These are phyloP conservation scores for Voacanga thouarsii DNA, from an alignment of 257 asterid species.

Conservation along the genomic window DNA sequence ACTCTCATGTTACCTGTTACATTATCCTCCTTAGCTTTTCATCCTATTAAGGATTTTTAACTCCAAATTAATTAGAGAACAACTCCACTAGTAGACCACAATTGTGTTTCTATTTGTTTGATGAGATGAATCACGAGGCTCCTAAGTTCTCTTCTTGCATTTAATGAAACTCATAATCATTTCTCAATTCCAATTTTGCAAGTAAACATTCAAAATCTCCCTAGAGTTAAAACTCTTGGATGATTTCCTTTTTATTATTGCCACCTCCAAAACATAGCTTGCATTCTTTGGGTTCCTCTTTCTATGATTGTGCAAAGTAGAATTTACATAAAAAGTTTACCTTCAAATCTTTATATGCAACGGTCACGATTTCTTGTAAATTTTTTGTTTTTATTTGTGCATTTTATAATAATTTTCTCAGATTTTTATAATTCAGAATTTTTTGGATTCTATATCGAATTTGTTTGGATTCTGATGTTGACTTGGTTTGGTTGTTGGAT, in stretches of 20 bases:
- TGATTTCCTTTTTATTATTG: background rate
- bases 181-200: background rate
- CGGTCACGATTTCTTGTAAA: background rate
- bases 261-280: background rate
- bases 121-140: background rate
- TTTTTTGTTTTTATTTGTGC: background rate
- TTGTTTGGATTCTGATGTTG: no score
- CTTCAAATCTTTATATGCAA: background rate
- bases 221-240: background rate
- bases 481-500: no score
- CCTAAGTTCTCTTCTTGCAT: background rate
- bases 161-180: background rate
- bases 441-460: no score
- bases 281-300: background rate
- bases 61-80: background rate
- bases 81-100: background rate
- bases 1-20: background rate
- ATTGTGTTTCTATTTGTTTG: background rate
- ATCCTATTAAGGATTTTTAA: background rate
- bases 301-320: background rate
- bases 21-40: background rate
- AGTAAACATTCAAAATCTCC: background rate
- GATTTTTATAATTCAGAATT: no score
- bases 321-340: no score
- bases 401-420: no score